phyloP scores from a whole-genome alignment of 73 alveolate genomes.

The Paramecium pentaurelia region DNA sequence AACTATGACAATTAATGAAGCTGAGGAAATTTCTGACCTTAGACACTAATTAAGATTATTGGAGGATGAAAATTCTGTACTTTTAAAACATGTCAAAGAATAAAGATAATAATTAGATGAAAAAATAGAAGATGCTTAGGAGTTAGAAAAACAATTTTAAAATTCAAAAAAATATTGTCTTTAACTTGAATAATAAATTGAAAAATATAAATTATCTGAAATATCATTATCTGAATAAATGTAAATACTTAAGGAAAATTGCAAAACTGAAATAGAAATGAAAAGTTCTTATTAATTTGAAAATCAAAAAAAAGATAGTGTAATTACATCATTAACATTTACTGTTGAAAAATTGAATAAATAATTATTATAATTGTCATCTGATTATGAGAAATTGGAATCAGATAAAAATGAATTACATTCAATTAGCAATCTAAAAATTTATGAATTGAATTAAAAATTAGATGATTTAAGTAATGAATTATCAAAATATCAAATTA shows the following conservation, averaged over 20 bases:
- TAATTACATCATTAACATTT: neutral
- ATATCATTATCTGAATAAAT: neutral
- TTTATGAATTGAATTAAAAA: neutral
- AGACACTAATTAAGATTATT: neutral
- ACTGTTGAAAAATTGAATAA: neutral
- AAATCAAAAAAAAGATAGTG: neutral
- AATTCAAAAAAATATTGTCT: neutral
- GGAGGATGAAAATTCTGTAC: neutral
- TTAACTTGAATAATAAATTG: neutral
- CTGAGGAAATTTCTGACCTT: neutral
- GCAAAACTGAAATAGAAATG: neutral
- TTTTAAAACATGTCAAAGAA: neutral
- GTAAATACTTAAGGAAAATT: neutral
- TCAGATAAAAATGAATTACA: neutral
- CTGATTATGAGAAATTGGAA: neutral
- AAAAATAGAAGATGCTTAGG: neutral
- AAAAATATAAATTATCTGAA: neutral
- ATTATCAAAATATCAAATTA: neutral
- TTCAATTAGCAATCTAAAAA: neutral
- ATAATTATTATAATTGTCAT: neutral
- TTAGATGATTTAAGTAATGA: neutral
- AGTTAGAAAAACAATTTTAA: neutral
- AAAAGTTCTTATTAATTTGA: neutral
- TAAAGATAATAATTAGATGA: neutral
- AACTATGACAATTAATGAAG: conserved; percentile 10